Evolutionary conservation across 129 eudicot genomes (phyloP).

Genomic region (Helianthus tuberosus): DNA sequence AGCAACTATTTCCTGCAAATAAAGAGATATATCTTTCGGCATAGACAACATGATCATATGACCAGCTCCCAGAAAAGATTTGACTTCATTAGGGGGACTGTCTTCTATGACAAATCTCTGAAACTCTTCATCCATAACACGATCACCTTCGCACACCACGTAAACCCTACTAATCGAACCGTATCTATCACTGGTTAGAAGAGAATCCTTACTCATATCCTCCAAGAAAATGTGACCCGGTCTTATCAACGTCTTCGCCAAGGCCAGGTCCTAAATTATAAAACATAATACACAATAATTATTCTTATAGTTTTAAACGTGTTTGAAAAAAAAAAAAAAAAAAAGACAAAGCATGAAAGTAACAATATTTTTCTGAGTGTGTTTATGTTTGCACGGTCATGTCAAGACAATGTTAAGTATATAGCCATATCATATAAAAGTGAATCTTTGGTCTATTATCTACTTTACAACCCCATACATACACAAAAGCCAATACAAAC

Average conservation of each 20-base stretch:
- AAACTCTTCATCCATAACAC: constrained; percentile 43
- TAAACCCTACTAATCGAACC: constrained; percentile 44
- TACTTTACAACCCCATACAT: too few species aligned
- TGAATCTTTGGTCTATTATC: too few species aligned
- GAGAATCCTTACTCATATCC: constrained; percentile 41
- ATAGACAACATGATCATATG: constrained; percentile 60
- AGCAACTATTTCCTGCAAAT: constrained; percentile 32
- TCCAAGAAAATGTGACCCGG: constrained; percentile 36
- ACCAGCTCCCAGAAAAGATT: constrained; percentile 40
- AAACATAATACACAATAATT: too few species aligned
- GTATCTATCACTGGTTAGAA: constrained; percentile 40
- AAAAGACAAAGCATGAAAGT: too few species aligned
- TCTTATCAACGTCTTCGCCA: constrained; percentile 50
- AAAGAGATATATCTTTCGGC: constrained; percentile 30
- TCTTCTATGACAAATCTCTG: constrained; percentile 44
- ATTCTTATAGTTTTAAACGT: too few species aligned
- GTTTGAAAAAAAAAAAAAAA: too few species aligned
- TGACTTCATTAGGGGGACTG: constrained; percentile 51
- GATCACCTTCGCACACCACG: constrained; percentile 47
- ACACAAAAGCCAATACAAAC: too few species aligned
- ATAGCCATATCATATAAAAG: too few species aligned
- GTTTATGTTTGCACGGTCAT: too few species aligned
- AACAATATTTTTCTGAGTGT: too few species aligned
- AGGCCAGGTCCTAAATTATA: constrained; percentile 45
- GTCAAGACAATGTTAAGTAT: too few species aligned